A percentile compares a stretch with the other conserved stretches of the same genome.
These are phyloP conservation scores for Taphrina wiesneri DNA, from an alignment of 1,139 yeast genomes.

Conservation along the genomic window DNA sequence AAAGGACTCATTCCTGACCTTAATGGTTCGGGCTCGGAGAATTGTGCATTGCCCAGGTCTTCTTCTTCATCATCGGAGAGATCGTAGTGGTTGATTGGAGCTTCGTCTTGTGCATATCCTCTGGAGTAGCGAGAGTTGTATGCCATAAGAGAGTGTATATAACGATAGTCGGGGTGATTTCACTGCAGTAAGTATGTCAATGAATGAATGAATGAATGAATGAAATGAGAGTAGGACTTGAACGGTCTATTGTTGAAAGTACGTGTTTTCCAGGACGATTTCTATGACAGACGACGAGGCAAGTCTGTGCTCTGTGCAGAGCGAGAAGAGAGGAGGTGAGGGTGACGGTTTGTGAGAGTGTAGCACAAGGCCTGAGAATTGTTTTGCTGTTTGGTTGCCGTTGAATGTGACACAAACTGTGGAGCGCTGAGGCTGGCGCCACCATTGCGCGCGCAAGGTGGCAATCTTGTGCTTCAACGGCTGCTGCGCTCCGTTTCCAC, in stretches of 20 bases:
- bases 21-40: not conserved
- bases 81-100: conserved; percentile 27
- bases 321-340: not conserved
- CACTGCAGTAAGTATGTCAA: not conserved
- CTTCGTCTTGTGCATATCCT: conserved; percentile 22
- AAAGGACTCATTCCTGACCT: conserved; percentile 13
- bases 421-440: not conserved
- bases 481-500: no score
- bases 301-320: not conserved
- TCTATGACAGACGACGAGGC: not conserved
- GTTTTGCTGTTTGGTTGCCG: conserved; percentile 10
- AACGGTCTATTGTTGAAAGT: no score
- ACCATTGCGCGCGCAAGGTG: not conserved
- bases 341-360: not conserved
- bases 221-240: no score
- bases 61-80: conserved; percentile 24
- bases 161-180: not conserved
- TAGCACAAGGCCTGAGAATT: not conserved
- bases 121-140: conserved; percentile 13
- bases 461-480: not conserved
- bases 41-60: not conserved
- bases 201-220: not conserved
- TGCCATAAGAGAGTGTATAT: conserved; percentile 10
- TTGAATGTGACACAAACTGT: conserved; percentile 1
- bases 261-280: no score